Base-by-base conservation (phyloP, 176 grass and related monocot genomes). In the Oropetium thomaeum region DNA sequence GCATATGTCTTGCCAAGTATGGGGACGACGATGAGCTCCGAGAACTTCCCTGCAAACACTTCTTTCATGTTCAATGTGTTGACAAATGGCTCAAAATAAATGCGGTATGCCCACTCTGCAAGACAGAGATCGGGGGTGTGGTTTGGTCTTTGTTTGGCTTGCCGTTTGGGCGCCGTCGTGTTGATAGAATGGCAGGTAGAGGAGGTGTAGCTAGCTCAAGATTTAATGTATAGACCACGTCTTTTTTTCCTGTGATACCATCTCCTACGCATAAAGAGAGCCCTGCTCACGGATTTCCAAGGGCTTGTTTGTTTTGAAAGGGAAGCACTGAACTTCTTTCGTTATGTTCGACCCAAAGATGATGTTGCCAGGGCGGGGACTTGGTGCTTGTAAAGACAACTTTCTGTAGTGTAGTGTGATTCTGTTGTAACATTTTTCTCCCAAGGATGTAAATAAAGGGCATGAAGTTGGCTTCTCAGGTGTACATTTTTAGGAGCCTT, bases 11-110 rank as follows among this genome's bases (percentile, higher is more conserved):
- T 32, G 73, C 95, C 10, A 98, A 94, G 83, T 92, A 92, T 22
- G 73, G 67, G 13, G 91, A 98, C 42, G 90, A 98, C 34, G 89
- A 98, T 57, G 89, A 92, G 70, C 88, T 98, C 12, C 90, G 91
- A 1, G 91, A 92, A 67, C 95, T 98, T 80, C 81, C 95, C 48
- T 98, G 95, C 67, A 63, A 71, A 17, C 95, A 98, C 67, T 90
- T 92, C 72, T 98, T 98, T 66, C 95, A 98, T 73, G 83, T 87
- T 32, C 89, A 98, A 7, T 98, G 95, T 15, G 91, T 98, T 0
- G 91, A 98, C 73, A 98, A 98, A 85, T 98, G 95, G 95, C 88
- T 98, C 23, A 98, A 98, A 82, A 94, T 98, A 85, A 98, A 98
- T 42, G 89, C 95, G 29, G 81, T 94, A 35, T 98, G 95, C 58